A percentile compares a stretch with the other conserved stretches of the same genome.
phyloP scores from a whole-genome alignment of 495 filamentous ascomycete species.

The Aspergillus coremiiformis region DNA sequence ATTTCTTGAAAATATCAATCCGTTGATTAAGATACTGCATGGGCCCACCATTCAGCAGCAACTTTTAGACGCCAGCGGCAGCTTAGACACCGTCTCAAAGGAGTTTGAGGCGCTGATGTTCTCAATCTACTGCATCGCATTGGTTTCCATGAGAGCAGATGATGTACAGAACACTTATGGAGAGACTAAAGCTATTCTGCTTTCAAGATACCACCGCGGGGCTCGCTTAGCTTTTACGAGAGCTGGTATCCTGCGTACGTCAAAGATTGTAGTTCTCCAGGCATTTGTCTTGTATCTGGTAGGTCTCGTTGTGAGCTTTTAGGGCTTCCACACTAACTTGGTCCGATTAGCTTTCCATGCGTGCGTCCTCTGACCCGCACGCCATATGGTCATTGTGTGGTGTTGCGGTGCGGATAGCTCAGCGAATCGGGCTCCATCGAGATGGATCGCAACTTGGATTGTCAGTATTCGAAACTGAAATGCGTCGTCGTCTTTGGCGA shows the following conservation, averaged over 20 bases:
- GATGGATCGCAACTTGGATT: constrained; percentile 32
- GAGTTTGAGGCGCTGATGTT: constrained; percentile 43
- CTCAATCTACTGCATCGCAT: constrained; percentile 39
- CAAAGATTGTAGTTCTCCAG: constrained; percentile 37
- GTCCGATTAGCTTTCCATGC: constrained; percentile 21
- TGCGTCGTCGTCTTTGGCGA: constrained; percentile 38
- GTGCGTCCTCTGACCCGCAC: constrained; percentile 30
- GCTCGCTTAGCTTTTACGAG: constrained; percentile 40
- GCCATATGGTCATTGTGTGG: constrained; percentile 39
- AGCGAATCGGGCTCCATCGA: constrained; percentile 40
- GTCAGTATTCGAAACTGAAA: constrained; percentile 38
- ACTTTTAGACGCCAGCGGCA: constrained; percentile 34
- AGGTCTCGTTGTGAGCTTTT: background rate
- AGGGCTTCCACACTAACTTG: background rate
- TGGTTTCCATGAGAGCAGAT: constrained; percentile 30
- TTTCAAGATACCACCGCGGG: constrained; percentile 36
- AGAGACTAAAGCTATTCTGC: constrained; percentile 29
- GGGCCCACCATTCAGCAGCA: constrained; percentile 48
- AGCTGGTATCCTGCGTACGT: constrained; percentile 40
- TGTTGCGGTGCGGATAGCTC: constrained; percentile 34
- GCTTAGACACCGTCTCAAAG: constrained; percentile 25
- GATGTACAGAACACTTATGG: constrained; percentile 38
- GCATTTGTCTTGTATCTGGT: constrained; percentile 41
- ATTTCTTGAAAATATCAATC: constrained; percentile 60
- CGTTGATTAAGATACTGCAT: constrained; percentile 64